These are phyloP conservation scores for Piloderma croceum DNA, from an alignment of 768 basidiomycete genomes.

Conservation along the genomic window DNA sequence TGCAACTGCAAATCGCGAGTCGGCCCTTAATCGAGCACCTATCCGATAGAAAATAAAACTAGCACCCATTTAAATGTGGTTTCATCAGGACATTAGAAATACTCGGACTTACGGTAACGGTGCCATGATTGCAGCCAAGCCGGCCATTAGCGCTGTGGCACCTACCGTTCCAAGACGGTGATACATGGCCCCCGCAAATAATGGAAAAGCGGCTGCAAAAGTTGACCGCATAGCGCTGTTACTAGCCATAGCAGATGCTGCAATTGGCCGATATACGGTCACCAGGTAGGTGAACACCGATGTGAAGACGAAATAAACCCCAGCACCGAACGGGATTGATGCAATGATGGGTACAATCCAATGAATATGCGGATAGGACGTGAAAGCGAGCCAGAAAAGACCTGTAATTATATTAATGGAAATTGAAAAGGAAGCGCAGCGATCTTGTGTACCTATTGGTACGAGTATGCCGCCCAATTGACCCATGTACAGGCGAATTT, in stretches of 20 bases:
- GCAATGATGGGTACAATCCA: constrained; percentile 43
- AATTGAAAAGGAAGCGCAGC: constrained; percentile 38
- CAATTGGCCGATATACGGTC: constrained; percentile 44
- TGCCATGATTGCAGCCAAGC: constrained; percentile 53
- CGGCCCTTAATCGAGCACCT: constrained; percentile 38
- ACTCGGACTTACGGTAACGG: constrained; percentile 54
- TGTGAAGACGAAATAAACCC: constrained; percentile 64
- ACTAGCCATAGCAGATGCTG: constrained; percentile 50
- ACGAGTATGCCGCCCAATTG: constrained; percentile 62
- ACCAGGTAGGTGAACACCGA: constrained; percentile 60
- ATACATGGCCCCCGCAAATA: constrained; percentile 51
- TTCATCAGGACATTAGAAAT: constrained; percentile 19
- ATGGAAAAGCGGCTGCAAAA: constrained; percentile 48
- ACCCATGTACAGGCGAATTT: constrained; percentile 60
- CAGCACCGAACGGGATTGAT: constrained; percentile 42
- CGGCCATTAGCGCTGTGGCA: constrained; percentile 66
- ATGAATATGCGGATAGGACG: constrained; percentile 43
- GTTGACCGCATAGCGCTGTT: constrained; percentile 45
- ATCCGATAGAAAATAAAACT: constrained; percentile 46
- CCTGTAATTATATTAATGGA: constrained; percentile 15
- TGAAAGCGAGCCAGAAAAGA: constrained; percentile 55
- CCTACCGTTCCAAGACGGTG: constrained; percentile 57
- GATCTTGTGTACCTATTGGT: constrained; percentile 42
- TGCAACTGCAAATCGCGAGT: constrained; percentile 36
- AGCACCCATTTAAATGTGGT: not conserved